Conservation (phyloP, 108 stramenopile genomes). For the Cyclotella distinguenda region DNA sequence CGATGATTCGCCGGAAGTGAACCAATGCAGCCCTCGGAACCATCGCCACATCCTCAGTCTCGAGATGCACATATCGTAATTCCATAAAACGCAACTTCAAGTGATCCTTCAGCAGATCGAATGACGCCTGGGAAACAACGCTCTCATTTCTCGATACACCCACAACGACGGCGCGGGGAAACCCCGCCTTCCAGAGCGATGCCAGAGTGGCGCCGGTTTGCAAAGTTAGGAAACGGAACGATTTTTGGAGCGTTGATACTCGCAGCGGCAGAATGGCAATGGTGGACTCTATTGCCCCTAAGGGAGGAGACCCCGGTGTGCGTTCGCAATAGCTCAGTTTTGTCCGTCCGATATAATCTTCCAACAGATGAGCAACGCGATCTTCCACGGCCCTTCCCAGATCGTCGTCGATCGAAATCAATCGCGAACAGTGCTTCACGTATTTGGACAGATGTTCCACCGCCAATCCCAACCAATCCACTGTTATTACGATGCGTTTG, state of each 20-base stretch:
- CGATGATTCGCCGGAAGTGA: slow-evolving; percentile 1
- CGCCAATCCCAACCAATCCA: slow-evolving; percentile 23
- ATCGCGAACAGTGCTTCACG: slow-evolving; percentile 14
- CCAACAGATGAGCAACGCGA: slow-evolving; percentile 9
- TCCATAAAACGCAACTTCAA: slow-evolving; percentile 16
- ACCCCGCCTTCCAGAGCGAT: slow-evolving; percentile 12
- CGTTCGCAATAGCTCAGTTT: not conserved
- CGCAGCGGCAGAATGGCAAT: slow-evolving; percentile 29
- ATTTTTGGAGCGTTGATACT: not conserved
- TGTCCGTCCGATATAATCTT: slow-evolving; percentile 11
- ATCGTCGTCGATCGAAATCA: not conserved
- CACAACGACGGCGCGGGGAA: slow-evolving; percentile 16
- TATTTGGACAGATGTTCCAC: slow-evolving; percentile 23
- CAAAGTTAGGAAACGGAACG: not conserved
- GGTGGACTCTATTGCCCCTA: slow-evolving; percentile 8
- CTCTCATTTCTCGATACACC: slow-evolving; percentile 24
- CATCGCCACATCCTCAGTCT: slow-evolving; percentile 2
- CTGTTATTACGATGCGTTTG: slow-evolving; percentile 9
- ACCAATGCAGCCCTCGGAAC: slow-evolving; percentile 15
- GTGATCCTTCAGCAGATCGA: slow-evolving; percentile 5
- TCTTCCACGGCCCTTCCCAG: not conserved
- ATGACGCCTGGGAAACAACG: not conserved
- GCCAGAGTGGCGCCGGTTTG: slow-evolving; percentile 21
- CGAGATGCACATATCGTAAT: slow-evolving; percentile 11
- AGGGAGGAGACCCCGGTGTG: not conserved